A percentile compares a stretch with the other conserved stretches of the same genome.
Conservation (phyloP, 345 rosid genomes). For the Gynandropsis gynandra region DNA sequence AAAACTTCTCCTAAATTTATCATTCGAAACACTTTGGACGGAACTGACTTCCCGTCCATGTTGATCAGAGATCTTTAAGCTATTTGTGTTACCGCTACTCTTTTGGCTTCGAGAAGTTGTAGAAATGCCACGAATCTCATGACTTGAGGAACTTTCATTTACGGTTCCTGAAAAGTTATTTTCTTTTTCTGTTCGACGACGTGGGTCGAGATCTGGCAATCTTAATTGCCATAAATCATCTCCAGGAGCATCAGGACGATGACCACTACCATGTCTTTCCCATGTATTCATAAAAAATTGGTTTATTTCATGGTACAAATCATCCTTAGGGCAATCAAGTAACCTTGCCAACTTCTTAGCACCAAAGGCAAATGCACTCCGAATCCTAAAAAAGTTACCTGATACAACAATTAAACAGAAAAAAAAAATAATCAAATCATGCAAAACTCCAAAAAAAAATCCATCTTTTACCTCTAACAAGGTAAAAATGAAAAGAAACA, state of each 20-base stretch:
- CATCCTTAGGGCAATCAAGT: constrained; percentile 86
- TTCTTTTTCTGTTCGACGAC: constrained; percentile 35
- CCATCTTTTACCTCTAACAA: constrained; percentile 9
- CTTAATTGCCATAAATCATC: constrained; percentile 39
- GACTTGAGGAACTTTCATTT: constrained; percentile 30
- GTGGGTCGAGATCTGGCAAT: constrained; percentile 35
- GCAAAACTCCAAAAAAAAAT: constrained; percentile 12
- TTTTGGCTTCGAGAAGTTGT: constrained; percentile 37
- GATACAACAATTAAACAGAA: constrained; percentile 25
- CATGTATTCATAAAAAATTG: constrained; percentile 89
- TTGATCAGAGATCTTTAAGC: constrained; percentile 28
- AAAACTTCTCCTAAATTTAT: constrained; percentile 41
- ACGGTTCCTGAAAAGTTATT: constrained; percentile 34
- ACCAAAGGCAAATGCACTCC: constrained; percentile 98
- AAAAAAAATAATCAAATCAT: constrained; percentile 5
- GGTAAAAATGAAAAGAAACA: constrained; percentile 10
- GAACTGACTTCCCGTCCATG: constrained; percentile 33
- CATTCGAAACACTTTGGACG: constrained; percentile 36
- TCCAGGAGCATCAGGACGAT: constrained; percentile 85
- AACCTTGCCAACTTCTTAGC: constrained; percentile 82
- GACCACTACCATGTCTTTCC: constrained; percentile 93
- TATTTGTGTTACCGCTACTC: constrained; percentile 24
- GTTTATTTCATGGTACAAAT: constrained; percentile 57
- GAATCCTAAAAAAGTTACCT: constrained; percentile 98
- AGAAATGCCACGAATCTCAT: constrained; percentile 34